Evolutionary conservation across 2,329 filamentous ascomycete genomes (phyloP).

Genomic region (Colletotrichum shisoi): DNA sequence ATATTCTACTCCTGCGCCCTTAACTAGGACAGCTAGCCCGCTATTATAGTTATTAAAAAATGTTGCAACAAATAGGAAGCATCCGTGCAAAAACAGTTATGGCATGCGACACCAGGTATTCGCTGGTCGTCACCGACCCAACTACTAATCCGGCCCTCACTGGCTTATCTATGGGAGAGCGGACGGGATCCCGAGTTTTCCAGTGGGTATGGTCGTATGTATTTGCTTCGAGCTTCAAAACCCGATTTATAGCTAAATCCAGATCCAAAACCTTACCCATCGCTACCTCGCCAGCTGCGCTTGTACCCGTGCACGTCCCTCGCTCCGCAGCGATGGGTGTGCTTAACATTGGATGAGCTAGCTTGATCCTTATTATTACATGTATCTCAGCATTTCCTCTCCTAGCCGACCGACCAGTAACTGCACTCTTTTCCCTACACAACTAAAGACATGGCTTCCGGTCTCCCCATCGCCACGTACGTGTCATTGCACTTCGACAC

Average conservation of each 20-base stretch:
- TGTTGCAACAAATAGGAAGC: no score
- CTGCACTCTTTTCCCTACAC: neutral
- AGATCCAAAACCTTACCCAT: no score
- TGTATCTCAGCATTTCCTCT: neutral
- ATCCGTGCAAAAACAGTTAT: no score
- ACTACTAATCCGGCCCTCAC: conserved; percentile 16
- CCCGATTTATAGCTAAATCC: accelerated
- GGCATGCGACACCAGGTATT: conserved; percentile 18
- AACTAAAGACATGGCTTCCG: conserved; percentile 49
- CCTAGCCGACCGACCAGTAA: no score
- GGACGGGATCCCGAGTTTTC: conserved; percentile 20
- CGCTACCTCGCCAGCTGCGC: no score
- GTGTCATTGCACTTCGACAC: conserved; percentile 78
- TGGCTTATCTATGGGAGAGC: conserved; percentile 20
- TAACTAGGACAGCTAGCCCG: no score
- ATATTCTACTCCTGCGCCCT: no score
- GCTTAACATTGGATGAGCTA: neutral
- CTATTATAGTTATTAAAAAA: no score
- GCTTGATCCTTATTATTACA: neutral
- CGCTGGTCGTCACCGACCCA: conserved; percentile 21
- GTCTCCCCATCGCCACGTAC: conserved; percentile 69
- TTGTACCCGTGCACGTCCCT: neutral
- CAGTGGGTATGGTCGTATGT: conserved; percentile 21
- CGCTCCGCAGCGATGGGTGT: no score
- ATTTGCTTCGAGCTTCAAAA: no score